A percentile compares a stretch with the other conserved stretches of the same genome.
These are phyloP conservation scores for Echinosophora koreensis DNA, from an alignment of 306 rosid species.

Conservation along the genomic window DNA sequence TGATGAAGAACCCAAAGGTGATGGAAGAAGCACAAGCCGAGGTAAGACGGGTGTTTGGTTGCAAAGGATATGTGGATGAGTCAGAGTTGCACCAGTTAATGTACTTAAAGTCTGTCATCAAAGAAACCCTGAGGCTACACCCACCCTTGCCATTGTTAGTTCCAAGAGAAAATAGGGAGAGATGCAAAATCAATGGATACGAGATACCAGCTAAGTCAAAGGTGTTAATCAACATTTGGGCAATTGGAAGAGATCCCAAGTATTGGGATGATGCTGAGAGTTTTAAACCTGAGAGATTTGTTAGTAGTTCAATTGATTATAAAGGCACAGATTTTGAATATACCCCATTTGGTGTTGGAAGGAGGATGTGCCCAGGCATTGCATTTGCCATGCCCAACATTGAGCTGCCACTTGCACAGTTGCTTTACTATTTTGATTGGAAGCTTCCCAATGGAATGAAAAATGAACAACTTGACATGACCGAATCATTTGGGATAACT, in stretches of 20 bases:
- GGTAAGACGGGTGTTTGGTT: constrained; percentile 45
- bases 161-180: constrained; percentile 44
- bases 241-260: constrained; percentile 46
- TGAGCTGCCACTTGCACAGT: constrained; percentile 34
- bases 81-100: constrained; percentile 26
- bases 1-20: constrained; percentile 49
- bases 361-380: constrained; percentile 50
- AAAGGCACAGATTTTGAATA: constrained; percentile 44
- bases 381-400: constrained; percentile 43
- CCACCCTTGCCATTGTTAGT: constrained; percentile 35
- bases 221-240: constrained; percentile 41
- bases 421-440: constrained; percentile 52
- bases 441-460: constrained; percentile 45
- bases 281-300: constrained; percentile 27
- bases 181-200: constrained; percentile 38
- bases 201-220: constrained; percentile 18
- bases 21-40: constrained; percentile 54
- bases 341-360: constrained; percentile 44
- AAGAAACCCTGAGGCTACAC: constrained; percentile 49
- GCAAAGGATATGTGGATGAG: constrained; percentile 34
- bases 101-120: constrained; percentile 43
- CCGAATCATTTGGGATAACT: constrained; percentile 11
- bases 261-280: constrained; percentile 49
- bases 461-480: constrained; percentile 48
- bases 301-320: constrained; percentile 19